phyloP scores from a whole-genome alignment of 2,329 filamentous ascomycete genomes.

The Blastomyces silverae region DNA sequence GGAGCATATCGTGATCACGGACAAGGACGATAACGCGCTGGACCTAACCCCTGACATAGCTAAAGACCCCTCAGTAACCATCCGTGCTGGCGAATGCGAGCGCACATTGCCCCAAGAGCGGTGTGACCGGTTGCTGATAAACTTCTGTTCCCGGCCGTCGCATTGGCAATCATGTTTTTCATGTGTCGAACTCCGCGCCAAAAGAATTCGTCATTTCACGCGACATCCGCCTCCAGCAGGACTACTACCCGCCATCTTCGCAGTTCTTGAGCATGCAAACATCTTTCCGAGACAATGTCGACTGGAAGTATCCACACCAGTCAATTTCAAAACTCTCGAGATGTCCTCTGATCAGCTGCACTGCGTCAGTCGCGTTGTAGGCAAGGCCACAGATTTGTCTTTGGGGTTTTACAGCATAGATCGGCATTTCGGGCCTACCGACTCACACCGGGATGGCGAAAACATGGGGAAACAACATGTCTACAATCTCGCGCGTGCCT shows the following conservation, averaged over 20 bases:
- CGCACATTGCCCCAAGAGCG: not conserved
- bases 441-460: not conserved
- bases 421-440: not conserved
- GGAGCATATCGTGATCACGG: not conserved
- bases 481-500: not conserved
- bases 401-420: not conserved
- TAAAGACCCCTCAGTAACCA: not conserved
- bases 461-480: not conserved
- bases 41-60: not conserved
- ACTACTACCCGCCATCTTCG: not conserved
- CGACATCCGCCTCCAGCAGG: not conserved
- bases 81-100: not conserved
- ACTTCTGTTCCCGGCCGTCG: not conserved
- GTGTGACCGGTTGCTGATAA: not conserved
- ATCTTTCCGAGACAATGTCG: not conserved
- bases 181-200: not conserved
- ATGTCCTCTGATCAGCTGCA: not conserved
- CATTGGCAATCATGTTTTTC: constrained; percentile 2
- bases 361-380: not conserved
- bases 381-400: not conserved
- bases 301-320: not conserved
- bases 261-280: not conserved
- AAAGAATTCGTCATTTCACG: not conserved
- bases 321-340: not conserved
- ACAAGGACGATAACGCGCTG: constrained; percentile 2